Base-by-base conservation (phyloP, 2,329 filamentous ascomycete species). In the Rhinocladiella similis region DNA sequence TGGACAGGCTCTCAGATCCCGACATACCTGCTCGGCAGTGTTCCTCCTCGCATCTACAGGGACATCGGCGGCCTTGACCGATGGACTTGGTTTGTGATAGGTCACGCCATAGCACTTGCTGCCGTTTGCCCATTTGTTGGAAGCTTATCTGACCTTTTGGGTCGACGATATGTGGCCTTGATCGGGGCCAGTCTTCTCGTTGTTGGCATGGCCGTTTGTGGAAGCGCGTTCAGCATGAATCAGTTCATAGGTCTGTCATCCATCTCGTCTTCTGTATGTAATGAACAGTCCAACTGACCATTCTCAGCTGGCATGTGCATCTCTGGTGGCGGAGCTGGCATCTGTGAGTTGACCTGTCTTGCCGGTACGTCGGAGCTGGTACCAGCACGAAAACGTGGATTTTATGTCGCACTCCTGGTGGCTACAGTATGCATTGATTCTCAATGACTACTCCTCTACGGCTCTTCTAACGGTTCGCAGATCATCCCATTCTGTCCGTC, bases 291-390 rank as follows among this genome's bases (percentile, higher is more conserved):
- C 22, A 25, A 25, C 22, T 25, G 22, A 25, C 22, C 4, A 5
- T 25, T 25, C 57, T 60, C 47, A 82, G 80, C 68, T 47, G 78
- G 79, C 39, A 81, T 81, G 78, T 77, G 79, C 1, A 76, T 89
- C 60, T 79, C 85, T 9, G 86, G 86, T 1, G 74, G 83, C 5
- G 86, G 86, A 33, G 85, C 85, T 10, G 86, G 86, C 13, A 80
- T 89, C 58, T 85, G 85, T 62, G 86, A 89, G 68, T 73, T 89
- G 33, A 89, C 84, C 5, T 85, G 86, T 3, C 74, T 90, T 6
- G 85, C 86, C 25, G 86, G 80, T 29, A 86, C 85, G 1, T 83
- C 84, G 1, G 86, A 90, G 67, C 77, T 89, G 57, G 87, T 84
- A 0, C 86, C 87, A 1, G 83, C 83, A 18, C 75, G 80, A 16